Base-by-base conservation (phyloP, 805 yeast genomes). In the Cyberlindnera maritima region DNA sequence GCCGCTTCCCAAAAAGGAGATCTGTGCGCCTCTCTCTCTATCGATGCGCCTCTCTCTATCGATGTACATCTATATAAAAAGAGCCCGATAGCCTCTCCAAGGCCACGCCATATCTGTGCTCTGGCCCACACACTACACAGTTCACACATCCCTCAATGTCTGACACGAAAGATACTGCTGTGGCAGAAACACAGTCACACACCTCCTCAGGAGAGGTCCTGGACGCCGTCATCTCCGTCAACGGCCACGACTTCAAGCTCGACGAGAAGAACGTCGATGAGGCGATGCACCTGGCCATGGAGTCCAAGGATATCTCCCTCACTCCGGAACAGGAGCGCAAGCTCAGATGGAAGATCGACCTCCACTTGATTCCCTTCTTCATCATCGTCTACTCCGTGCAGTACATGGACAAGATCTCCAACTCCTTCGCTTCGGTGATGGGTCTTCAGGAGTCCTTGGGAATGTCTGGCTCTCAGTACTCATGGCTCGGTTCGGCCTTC, bases 401-500 rank as follows among this genome's bases (percentile, higher is more conserved):
- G 52, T 63, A 65, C 48, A 69, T 72, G 71, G 78, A 73, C 17
- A 73, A 74, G 49, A 56, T 64, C 18, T 57, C 74, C 4, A 65
- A 63, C 44, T 62, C 72, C 4, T 71, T 67, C 42, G 75, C 78
- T 2, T 65, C 79, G 11, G 67, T 76, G 21, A 63, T 70, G 68
- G 79, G 75, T 43, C 63, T 70, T 41, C 61, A 58, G 41, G 59
- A 53, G 6, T 77, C 66, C 45, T 61, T 63, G 48, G 61, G 63
- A 49, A 75, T 75, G 75, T 51, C 48, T 41, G 79, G 74, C 45
- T 65, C 55, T 36, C 54, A 52, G 64, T 67, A 75, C 57, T 52
- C 72, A 46, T 72, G 82, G 79, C 51, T 70, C 10, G 70, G 79
- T n/a, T 67, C 80, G 2, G 65, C 71, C 17, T 77, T 77, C 54